phyloP scores from a whole-genome alignment of 495 filamentous ascomycete species.

The Usnea hakonensis region DNA sequence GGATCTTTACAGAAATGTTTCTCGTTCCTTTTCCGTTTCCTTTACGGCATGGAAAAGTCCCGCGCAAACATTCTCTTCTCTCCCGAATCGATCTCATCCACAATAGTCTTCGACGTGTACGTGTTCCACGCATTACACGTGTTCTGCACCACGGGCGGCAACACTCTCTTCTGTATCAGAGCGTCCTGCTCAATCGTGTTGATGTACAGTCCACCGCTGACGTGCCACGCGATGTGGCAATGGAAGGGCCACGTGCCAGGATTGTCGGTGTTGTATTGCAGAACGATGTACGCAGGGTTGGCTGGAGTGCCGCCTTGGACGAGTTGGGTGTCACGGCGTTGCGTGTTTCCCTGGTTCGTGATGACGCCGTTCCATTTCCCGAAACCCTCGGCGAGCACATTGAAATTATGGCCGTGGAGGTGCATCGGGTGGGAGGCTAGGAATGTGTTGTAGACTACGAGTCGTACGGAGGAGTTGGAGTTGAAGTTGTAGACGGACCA shows the following conservation, averaged over 20 bases:
- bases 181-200: constrained; percentile 24
- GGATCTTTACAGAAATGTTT: neutral
- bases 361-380: constrained; percentile 28
- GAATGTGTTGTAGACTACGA: constrained; percentile 48
- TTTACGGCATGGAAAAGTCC: neutral
- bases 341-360: constrained; percentile 34
- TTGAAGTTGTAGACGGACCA: constrained; percentile 53
- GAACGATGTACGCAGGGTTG: constrained; percentile 34
- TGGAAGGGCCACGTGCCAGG: constrained; percentile 26
- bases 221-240: constrained; percentile 32
- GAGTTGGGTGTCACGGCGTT: constrained; percentile 53
- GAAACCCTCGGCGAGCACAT: constrained; percentile 29
- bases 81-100: constrained; percentile 23
- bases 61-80: neutral
- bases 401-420: constrained; percentile 39
- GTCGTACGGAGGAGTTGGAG: constrained; percentile 43
- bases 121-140: constrained; percentile 21
- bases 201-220: constrained; percentile 26
- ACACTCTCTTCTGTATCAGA: constrained; percentile 15
- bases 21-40: neutral
- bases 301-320: constrained; percentile 31
- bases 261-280: constrained; percentile 24
- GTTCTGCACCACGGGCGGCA: constrained; percentile 21
- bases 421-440: constrained; percentile 33
- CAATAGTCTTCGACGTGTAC: constrained; percentile 11